Conservation (phyloP, 768 basidiomycete genomes). For the Hortiboletus campestris region DNA sequence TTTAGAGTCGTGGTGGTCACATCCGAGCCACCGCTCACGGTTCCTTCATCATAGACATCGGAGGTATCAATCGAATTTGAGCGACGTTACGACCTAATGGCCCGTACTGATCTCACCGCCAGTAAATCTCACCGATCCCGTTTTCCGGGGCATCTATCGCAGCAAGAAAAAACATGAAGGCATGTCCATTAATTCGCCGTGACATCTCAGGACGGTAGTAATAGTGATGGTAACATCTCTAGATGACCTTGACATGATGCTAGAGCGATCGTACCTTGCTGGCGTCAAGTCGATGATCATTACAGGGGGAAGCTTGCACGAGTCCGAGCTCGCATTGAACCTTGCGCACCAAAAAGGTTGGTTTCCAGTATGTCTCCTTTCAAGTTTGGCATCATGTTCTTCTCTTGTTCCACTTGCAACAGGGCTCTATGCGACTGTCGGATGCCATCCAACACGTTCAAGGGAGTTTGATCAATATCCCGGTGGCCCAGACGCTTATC, state of each 20-base stretch:
- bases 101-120: not conserved
- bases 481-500: conserved; percentile 59
- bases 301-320: conserved; percentile 68
- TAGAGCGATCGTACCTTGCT: conserved; percentile 53
- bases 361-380: conserved; percentile 3
- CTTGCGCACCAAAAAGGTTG: conserved; percentile 60
- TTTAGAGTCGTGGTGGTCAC: not conserved
- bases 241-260: conserved; percentile 65
- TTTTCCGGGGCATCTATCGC: conserved; percentile 52
- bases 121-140: conserved; percentile 58
- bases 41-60: conserved; percentile 34
- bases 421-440: conserved; percentile 73
- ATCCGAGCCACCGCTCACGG: not conserved
- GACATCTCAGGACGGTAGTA: not conserved
- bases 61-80: conserved; percentile 26
- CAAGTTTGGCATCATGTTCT: not conserved
- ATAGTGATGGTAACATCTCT: not conserved
- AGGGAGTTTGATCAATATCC: conserved; percentile 59
- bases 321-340: conserved; percentile 56
- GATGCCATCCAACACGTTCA: conserved; percentile 78
- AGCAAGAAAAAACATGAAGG: conserved; percentile 52
- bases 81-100: not conserved
- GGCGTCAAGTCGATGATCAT: conserved; percentile 73
- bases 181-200: conserved; percentile 13
- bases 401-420: not conserved